Conservation (phyloP, 306 rosid genomes). For the Echinosophora koreensis region DNA sequence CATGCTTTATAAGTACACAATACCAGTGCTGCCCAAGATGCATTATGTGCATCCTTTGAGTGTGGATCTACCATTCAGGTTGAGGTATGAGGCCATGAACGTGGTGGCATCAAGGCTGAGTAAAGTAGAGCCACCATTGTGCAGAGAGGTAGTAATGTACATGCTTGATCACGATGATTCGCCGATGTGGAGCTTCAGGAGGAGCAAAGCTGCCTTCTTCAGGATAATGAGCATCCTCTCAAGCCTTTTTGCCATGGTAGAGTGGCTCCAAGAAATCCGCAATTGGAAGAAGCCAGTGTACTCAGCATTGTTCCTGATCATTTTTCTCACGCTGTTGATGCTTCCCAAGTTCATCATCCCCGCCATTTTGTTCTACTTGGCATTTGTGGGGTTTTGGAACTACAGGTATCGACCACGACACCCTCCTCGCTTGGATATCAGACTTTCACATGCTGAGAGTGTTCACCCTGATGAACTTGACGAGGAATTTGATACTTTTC, state of each 20-base stretch:
- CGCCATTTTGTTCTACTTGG: background rate
- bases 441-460: no score
- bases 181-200: background rate
- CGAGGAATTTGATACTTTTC: constrained; percentile 13
- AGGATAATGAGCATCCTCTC: background rate
- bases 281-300: background rate
- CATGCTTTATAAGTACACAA: background rate
- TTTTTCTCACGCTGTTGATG: background rate
- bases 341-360: constrained; percentile 9
- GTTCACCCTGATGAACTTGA: background rate
- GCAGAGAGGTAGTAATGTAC: constrained; percentile 16
- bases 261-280: background rate
- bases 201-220: background rate
- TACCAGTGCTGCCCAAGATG: constrained; percentile 26
- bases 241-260: background rate
- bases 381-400: constrained; percentile 8
- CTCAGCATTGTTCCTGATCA: background rate
- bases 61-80: background rate
- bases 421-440: background rate
- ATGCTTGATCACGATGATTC: background rate
- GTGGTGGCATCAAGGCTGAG: constrained; percentile 3
- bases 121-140: background rate
- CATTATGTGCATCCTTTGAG: constrained; percentile 15
- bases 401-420: background rate
- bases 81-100: background rate